Base-by-base conservation (phyloP, 306 rosid species). In the Gillenia trifoliata region DNA sequence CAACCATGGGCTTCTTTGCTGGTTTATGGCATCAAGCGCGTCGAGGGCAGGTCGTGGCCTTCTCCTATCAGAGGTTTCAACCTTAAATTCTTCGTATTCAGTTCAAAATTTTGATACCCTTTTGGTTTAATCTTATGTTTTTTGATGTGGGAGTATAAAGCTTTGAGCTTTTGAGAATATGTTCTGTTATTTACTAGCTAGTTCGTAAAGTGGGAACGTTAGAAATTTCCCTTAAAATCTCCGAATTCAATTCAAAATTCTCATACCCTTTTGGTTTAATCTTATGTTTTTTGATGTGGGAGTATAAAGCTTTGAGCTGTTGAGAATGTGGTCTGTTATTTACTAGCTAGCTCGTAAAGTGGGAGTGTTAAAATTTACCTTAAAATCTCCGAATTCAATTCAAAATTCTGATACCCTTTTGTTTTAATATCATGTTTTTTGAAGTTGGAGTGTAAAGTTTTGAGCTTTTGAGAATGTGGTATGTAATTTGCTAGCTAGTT, bases 1-100 rank as follows among this genome's bases (percentile, higher is more conserved):
- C 99, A 94, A 67, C 99, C 97, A 1, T 94, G 99, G 97, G 97
- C 99, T 77, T 94, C 99, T 71, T 90, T 94, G 36, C 89, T 94
- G 12, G 96, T 94, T 11, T 73, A 88, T 26, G 99, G 97, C 12
- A 92, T 92, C 83, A 94, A 94, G 74, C 99, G 92, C 75, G 43
- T 94, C 68, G 99, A 94, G 50, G 99, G 97, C 43, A 84, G 99
- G 57, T 86, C 97, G 57, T 94, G 96, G 96, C 89, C 99, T 68
- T 56, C 97, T 73, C 97, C 96, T 28, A 75, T 92, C 78, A 85
- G 83, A 85, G 98, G 98, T 93, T 67, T 38, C 25, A n/a, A 40
- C 16, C 17, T 41, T 33, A 41, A 12, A n/a, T 25, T 17, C 67
- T 72, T 2, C 10, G 29, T 2, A 38, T 72, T 59, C 56, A 72